phyloP scores from a whole-genome alignment of 306 rosid genomes.

The Canavalia ensiformis region DNA sequence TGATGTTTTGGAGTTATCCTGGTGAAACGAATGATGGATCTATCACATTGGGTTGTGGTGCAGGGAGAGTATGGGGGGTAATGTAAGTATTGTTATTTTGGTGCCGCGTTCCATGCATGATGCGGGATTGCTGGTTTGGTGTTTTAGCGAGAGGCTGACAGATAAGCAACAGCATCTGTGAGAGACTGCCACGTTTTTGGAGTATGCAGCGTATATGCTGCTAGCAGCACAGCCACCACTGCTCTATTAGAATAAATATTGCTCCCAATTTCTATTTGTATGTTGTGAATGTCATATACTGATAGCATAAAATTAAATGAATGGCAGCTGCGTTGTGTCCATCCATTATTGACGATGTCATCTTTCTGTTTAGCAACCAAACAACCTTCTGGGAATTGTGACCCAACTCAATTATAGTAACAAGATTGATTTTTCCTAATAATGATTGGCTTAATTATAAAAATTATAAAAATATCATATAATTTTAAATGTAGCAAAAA shows the following conservation, averaged over 20 bases:
- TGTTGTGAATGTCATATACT: no score
- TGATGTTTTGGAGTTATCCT: not conserved
- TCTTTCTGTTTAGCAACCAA: no score
- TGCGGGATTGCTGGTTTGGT: constrained; percentile 1
- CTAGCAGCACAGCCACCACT: not conserved
- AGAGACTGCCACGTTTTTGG: constrained; percentile 41
- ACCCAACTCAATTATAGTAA: no score
- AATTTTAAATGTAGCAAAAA: no score
- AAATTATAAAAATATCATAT: no score
- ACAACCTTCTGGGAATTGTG: no score
- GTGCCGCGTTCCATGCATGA: not conserved
- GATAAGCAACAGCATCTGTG: not conserved
- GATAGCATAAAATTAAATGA: not conserved
- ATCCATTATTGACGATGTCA: no score
- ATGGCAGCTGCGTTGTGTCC: no score
- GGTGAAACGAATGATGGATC: constrained; percentile 21
- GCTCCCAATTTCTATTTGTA: not conserved
- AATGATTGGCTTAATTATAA: no score
- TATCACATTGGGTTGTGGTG: constrained; percentile 49
- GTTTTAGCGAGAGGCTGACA: constrained; percentile 23
- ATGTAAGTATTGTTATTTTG: no score
- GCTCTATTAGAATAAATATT: no score
- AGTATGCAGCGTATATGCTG: not conserved
- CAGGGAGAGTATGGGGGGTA: not conserved
- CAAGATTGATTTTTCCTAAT: no score